phyloP scores from a whole-genome alignment of 305 asterid genomes.

The Coffea humblotiana region DNA sequence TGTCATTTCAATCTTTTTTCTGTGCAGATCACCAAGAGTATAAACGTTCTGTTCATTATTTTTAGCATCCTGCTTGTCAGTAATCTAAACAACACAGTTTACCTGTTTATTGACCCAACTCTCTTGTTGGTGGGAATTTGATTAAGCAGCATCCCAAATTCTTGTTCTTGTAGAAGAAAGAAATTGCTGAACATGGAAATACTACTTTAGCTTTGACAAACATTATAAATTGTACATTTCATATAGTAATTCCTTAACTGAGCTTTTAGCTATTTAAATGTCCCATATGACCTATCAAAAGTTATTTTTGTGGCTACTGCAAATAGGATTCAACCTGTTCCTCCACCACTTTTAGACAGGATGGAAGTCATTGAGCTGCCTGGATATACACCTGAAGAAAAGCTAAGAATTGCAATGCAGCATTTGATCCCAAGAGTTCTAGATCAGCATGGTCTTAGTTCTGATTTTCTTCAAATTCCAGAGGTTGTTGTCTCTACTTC shows the following conservation, averaged over 20 bases:
- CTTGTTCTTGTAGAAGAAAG: constrained; percentile 2
- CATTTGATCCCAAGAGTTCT: constrained; percentile 96
- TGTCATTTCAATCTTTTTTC: constrained; percentile 1
- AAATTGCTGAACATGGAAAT: constrained; percentile 7
- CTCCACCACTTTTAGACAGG: constrained; percentile 93
- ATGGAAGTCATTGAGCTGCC: constrained; percentile 99
- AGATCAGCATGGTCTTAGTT: constrained; percentile 92
- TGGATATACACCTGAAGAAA: constrained; percentile 98
- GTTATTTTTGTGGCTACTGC: constrained; percentile 99
- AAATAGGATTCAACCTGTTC: constrained; percentile 89
- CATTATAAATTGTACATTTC: not conserved
- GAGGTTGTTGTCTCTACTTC: constrained; percentile 43
- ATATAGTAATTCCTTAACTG: constrained; percentile 59
- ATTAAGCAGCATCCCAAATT: not conserved
- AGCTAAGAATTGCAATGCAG: constrained; percentile 83
- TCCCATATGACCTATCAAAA: constrained; percentile 96
- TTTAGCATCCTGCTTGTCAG: not conserved
- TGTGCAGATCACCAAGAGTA: not conserved
- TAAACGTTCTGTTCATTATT: not conserved
- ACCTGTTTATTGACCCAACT: not conserved
- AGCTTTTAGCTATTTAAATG: constrained; percentile 79
- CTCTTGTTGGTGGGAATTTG: not conserved
- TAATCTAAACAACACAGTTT: not conserved
- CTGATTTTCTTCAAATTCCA: constrained; percentile 93
- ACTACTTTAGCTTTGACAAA: not conserved